Conservation (phyloP, 2,329 filamentous ascomycete species). For the Diaporthe sp. region DNA sequence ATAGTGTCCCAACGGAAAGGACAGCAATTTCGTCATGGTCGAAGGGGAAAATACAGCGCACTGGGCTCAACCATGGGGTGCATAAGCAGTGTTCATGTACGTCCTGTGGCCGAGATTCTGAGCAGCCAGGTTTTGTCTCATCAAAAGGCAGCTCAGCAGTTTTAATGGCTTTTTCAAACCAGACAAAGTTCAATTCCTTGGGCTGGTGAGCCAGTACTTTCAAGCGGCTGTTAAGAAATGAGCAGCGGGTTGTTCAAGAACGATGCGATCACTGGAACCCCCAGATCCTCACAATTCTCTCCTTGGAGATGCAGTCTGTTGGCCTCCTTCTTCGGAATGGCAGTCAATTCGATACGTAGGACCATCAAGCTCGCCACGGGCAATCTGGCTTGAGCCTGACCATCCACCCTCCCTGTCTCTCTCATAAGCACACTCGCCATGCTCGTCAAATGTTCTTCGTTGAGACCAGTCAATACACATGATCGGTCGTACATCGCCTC, state of each 20-base stretch:
- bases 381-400: background rate
- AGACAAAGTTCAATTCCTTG: background rate
- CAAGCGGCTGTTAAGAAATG: background rate
- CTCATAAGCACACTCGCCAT: background rate
- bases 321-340: background rate
- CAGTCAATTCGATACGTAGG: background rate
- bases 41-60: background rate
- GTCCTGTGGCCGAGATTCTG: background rate
- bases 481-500: too few species aligned
- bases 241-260: background rate
- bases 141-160: background rate
- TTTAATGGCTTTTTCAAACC: background rate
- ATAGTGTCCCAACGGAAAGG: background rate
- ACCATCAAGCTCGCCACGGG: background rate
- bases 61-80: background rate
- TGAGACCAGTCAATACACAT: too few species aligned
- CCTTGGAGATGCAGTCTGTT: background rate
- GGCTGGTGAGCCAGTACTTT: background rate
- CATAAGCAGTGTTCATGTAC: background rate
- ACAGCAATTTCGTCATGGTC: background rate
- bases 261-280: background rate
- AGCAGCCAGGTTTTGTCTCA: background rate
- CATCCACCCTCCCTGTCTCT: background rate
- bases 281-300: background rate
- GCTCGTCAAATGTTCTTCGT: too few species aligned